phyloP scores from a whole-genome alignment of 176 grass and related monocot genomes.

The Puya raimondii region DNA sequence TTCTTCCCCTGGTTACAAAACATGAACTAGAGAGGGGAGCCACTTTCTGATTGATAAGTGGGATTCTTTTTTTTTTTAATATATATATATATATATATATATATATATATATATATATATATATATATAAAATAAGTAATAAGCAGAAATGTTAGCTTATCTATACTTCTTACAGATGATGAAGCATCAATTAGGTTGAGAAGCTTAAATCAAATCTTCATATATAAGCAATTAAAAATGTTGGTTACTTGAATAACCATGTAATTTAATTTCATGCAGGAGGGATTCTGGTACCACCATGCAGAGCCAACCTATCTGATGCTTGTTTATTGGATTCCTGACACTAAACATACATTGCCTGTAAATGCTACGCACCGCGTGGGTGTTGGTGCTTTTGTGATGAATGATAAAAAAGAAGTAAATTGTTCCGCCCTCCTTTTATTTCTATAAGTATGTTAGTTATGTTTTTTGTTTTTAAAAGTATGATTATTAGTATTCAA shows the following conservation, averaged over 20 bases:
- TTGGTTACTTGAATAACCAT: neutral
- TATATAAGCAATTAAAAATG: too few relatives aligned
- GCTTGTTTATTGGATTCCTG: slow-evolving; percentile 89
- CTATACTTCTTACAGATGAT: neutral
- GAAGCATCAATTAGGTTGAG: neutral
- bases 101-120: too few relatives aligned
- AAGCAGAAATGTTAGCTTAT: neutral
- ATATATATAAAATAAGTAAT: neutral
- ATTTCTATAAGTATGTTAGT: neutral
- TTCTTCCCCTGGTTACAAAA: too few relatives aligned
- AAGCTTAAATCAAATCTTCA: neutral
- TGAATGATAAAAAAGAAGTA: slow-evolving; percentile 95
- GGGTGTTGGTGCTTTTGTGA: slow-evolving; percentile 90
- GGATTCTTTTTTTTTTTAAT: too few relatives aligned
- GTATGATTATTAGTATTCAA: neutral
- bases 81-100: too few relatives aligned
- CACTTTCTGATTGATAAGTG: too few relatives aligned
- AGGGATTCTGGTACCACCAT: slow-evolving; percentile 98
- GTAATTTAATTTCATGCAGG: slow-evolving; percentile 43
- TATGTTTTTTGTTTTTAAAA: neutral
- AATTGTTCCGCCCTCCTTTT: neutral
- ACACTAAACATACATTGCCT: slow-evolving; percentile 63
- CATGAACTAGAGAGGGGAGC: too few relatives aligned
- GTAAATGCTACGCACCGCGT: slow-evolving; percentile 87
- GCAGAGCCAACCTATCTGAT: slow-evolving; percentile 90